Base-by-base conservation (phyloP, 805 yeast genomes). In the Candida alai region DNA sequence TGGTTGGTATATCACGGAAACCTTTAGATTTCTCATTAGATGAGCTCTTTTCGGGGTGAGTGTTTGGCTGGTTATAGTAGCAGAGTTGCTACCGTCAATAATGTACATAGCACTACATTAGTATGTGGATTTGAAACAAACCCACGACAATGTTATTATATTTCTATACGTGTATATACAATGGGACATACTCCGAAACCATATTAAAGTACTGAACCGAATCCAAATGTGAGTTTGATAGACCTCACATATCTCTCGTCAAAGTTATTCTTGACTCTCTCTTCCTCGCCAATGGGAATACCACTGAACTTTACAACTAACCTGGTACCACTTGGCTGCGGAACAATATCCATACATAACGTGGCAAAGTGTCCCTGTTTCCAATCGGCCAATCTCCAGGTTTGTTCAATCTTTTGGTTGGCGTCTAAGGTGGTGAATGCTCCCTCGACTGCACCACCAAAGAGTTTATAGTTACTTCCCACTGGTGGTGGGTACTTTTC, bases 271-370 rank as follows among this genome's bases (percentile, higher is more conserved):
- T 79, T 76, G 24, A 85, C 96, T 49, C 82, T 62, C 49, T 94
- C 93, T 53, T 93, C 97, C 56, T 93, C 94, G 10, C 97, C 99
- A 24, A 90, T 70, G 12, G 99, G 99, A 32, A 93, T 82, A 11
- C 97, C 97, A 12, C 76, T 68, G 76, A 90, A 87, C 28, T 71
- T 66, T 13, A 88, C 87, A 40, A 78, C 77, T 64, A 89, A 68
- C 39, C 73, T 78, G 3, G 98, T 93, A 49, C 88, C 97, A 28
- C 84, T 74, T n/a, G 76, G 73, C 19, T 90, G 93, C 54, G 86
- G 86, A 37, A 76, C 76, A 45, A 93, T 74, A 24, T 63, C 68
- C 45, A 90, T 73, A 15, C 68, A 69, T 47, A 93, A 64, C 4
- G 67, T 68, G 1, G 97, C 93, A 54, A 51, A 81, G 56, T 86